Base-by-base conservation (phyloP, 257 asterid genomes). In the Leonotis leonurus region DNA sequence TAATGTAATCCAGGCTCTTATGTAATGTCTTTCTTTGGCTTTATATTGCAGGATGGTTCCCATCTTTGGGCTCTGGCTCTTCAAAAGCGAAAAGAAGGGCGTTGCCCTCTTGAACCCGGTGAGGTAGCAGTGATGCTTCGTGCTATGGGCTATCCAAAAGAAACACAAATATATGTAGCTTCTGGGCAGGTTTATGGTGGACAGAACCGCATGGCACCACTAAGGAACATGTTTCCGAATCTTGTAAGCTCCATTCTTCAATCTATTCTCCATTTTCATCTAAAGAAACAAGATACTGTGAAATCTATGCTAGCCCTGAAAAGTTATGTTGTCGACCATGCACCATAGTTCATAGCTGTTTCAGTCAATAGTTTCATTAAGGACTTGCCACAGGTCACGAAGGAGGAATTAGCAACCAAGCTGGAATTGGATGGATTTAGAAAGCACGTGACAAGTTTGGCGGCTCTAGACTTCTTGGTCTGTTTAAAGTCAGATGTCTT, bases 121-220 rank as follows among this genome's bases (percentile, higher is more conserved):
- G 99, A 93, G 84, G 99, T 93, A 62, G 99, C 99, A 3, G 96
- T 89, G 69, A 81, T 90, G 96, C 96, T 93, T 72, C 85, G 99
- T 20, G 97, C 94, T 50, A 93, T 93, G 99, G 99, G 99, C 60
- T 93, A 93, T 71, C 92, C 94, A 4, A 89, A 86, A 80, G 99
- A 93, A 73, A 93, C 99, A 63, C 96, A 85, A 70, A 93, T 93
- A 80, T 93, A 93, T 62, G 99, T 93, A 27, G 99, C 99, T 49
- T 93, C 99, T 27, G 99, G 99, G 72, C 97, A 93, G 74, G 99
- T 89, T 69, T 93, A 93, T 52, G 97, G 99, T 56, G 97, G 99
- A 29, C 99, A 93, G 74, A 93, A 89, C 71, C 96, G 99, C 62
- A 89, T 93, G 99, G 99, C 97, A 44, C 96, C 99, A 0, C 87